These are phyloP conservation scores for Beauveria bassiana DNA, from an alignment of 2,329 filamentous ascomycete genomes.

Conservation along the genomic window DNA sequence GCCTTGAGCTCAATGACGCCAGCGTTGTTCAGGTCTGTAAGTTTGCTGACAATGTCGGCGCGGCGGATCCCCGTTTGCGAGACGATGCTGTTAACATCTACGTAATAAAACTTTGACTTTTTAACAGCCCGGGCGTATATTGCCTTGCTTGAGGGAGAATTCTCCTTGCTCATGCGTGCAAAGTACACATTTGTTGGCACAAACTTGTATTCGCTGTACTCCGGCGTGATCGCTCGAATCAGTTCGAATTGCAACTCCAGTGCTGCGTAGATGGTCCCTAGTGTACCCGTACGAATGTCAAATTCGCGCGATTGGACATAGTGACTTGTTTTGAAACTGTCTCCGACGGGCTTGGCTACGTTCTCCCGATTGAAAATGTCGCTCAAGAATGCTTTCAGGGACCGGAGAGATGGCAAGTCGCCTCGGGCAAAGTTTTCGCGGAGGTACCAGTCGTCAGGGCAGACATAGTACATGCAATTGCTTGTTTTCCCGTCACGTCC, in stretches of 20 bases:
- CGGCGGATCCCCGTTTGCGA: conserved; percentile 28
- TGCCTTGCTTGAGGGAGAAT: conserved; percentile 33
- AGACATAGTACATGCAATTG: conserved; percentile 50
- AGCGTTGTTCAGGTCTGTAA: conserved; percentile 45
- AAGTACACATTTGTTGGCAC: conserved; percentile 27
- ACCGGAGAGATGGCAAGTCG: conserved; percentile 46
- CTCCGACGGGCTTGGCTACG: not conserved
- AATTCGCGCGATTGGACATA: conserved; percentile 37
- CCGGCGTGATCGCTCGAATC: conserved; percentile 47
- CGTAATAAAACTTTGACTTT: conserved; percentile 31
- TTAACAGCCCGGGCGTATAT: conserved; percentile 35
- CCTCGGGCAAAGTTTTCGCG: conserved; percentile 53
- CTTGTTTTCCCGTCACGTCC: conserved; percentile 46
- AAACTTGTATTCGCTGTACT: conserved; percentile 50
- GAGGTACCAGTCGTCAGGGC: conserved; percentile 48
- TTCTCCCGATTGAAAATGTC: conserved; percentile 39
- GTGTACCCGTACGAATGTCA: conserved; percentile 44
- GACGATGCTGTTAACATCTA: conserved; percentile 40
- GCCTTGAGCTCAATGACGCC: conserved; percentile 43
- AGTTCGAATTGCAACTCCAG: conserved; percentile 51
- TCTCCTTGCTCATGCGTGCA: conserved; percentile 25
- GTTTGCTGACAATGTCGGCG: conserved; percentile 41
- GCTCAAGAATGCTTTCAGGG: conserved; percentile 38
- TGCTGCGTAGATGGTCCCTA: conserved; percentile 50
- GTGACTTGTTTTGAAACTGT: conserved; percentile 32